These are phyloP conservation scores for Pythium biforme DNA, from an alignment of 352 stramenopile species.

Conservation along the genomic window DNA sequence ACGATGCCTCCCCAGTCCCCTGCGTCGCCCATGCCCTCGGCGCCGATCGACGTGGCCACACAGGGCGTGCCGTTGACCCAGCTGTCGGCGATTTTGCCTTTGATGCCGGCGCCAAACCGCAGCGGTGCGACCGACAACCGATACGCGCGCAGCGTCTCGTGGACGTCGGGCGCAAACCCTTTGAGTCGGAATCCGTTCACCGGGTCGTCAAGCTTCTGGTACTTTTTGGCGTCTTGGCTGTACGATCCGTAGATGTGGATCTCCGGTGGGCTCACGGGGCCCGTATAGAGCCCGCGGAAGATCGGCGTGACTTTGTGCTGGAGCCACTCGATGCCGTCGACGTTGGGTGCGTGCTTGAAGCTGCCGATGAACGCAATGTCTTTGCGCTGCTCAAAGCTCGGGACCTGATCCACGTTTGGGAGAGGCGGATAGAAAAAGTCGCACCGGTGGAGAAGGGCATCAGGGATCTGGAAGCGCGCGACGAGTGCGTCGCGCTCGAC, in stretches of 20 bases:
- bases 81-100: constrained; percentile 94
- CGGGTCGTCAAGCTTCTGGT: constrained; percentile 52
- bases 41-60: constrained; percentile 86
- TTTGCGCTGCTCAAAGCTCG: constrained; percentile 39
- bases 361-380: constrained; percentile 90
- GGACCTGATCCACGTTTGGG: constrained; percentile 24
- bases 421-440: constrained; percentile 69
- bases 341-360: constrained; percentile 92
- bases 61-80: constrained; percentile 91
- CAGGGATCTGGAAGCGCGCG: constrained; percentile 59
- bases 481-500: constrained; percentile 59
- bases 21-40: constrained; percentile 73
- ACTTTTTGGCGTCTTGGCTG: constrained; percentile 41
- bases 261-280: constrained; percentile 30
- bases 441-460: constrained; percentile 42
- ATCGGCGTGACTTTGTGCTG: constrained; percentile 39
- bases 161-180: constrained; percentile 75
- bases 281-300: constrained; percentile 41
- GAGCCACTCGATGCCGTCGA: constrained; percentile 86
- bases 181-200: constrained; percentile 61
- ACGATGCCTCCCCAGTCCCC: constrained; percentile 56
- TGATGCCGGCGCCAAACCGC: constrained; percentile 93
- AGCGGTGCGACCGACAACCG: constrained; percentile 87
- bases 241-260: constrained; percentile 90
- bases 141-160: constrained; percentile 67